A percentile compares a stretch with the other conserved stretches of the same genome.
These are phyloP conservation scores for Moricandia arvensis DNA, from an alignment of 345 rosid species.

Conservation along the genomic window DNA sequence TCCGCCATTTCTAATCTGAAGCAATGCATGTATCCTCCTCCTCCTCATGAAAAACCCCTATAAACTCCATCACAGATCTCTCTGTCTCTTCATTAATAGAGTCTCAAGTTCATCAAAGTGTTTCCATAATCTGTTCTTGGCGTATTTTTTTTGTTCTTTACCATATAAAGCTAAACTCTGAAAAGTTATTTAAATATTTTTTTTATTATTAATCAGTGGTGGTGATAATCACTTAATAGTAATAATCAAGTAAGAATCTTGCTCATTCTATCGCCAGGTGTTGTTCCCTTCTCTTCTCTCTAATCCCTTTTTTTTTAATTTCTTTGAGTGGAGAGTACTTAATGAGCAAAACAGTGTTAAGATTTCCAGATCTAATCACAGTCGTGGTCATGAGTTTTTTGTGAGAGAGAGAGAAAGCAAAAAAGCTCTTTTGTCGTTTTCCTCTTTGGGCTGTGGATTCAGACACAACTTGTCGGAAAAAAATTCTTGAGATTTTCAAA, in stretches of 20 bases:
- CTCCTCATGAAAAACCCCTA: not conserved
- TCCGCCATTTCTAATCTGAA: conserved; percentile 28
- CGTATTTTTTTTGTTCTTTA: not conserved
- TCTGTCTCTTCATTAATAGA: not conserved
- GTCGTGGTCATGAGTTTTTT: conserved; percentile 29
- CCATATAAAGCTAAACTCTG: not conserved
- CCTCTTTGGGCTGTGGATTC: not conserved
- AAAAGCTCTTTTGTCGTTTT: conserved; percentile 25
- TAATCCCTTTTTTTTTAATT: not conserved
- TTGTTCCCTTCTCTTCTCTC: conserved; percentile 3
- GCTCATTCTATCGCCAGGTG: conserved; percentile 33
- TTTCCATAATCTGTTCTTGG: conserved; percentile 3
- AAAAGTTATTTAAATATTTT: not conserved
- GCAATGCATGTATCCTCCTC: conserved; percentile 27
- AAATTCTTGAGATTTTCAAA: conserved; percentile 21
- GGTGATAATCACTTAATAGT: not conserved
- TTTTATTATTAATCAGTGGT: not conserved
- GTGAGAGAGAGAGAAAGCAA: conserved; percentile 7
- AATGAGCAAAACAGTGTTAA: conserved; percentile 10
- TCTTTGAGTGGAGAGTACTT: not conserved
- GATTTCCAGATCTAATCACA: conserved; percentile 28
- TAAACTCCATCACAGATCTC: not conserved
- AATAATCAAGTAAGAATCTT: not conserved
- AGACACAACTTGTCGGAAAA: conserved; percentile 12
- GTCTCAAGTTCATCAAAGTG: not conserved